phyloP scores from a whole-genome alignment of 169 alveolate genomes.

The Ichthyophthirius multifiliis region DNA sequence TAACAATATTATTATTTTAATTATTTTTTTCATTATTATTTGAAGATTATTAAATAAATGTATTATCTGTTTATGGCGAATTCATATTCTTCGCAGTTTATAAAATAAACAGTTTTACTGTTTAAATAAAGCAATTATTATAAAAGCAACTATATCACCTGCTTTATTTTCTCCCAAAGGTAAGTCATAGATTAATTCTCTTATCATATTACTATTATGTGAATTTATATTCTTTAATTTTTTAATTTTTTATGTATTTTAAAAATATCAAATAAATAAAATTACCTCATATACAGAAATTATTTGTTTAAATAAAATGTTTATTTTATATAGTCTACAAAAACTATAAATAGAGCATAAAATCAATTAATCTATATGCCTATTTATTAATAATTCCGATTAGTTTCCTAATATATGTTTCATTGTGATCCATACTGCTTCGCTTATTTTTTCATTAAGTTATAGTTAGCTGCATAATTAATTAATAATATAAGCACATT shows the following conservation, averaged over 20 bases:
- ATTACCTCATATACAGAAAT: neutral
- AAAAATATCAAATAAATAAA: neutral
- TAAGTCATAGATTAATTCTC: neutral
- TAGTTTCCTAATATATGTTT: conserved; percentile 8
- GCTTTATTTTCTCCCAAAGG: neutral
- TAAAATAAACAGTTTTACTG: neutral
- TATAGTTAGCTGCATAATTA: neutral
- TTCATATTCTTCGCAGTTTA: neutral
- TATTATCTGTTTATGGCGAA: neutral
- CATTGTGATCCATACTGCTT: conserved; percentile 1
- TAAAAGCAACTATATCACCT: neutral
- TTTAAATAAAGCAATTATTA: neutral
- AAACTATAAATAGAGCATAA: neutral
- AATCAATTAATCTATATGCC: conserved; percentile 7
- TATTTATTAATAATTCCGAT: neutral
- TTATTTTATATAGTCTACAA: neutral
- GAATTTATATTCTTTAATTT: neutral
- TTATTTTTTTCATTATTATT: neutral
- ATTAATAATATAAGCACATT: conserved; percentile 1
- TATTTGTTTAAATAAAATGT: neutral
- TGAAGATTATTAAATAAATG: neutral
- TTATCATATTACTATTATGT: neutral
- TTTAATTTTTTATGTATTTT: neutral
- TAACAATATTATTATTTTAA: neutral
- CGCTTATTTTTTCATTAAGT: neutral